Evolutionary conservation across 2,329 filamentous ascomycete genomes (phyloP).

Genomic region (Xylaria sp.): DNA sequence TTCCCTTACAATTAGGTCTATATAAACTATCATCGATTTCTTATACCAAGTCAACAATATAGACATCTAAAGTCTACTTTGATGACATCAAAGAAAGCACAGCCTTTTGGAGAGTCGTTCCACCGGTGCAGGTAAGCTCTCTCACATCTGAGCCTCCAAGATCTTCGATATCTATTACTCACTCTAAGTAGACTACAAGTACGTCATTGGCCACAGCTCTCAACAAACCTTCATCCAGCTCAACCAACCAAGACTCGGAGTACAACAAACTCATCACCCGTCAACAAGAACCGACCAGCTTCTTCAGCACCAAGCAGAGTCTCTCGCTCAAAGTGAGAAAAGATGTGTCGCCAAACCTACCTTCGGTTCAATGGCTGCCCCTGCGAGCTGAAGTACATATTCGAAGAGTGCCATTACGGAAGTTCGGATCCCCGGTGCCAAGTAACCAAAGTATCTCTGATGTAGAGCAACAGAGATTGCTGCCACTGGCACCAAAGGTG

Average conservation of each 20-base stretch:
- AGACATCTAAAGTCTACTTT: neutral
- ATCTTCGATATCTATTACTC: neutral
- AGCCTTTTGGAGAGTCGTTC: neutral
- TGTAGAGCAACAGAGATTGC: constrained; percentile 38
- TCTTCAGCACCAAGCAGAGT: neutral
- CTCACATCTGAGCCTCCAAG: neutral
- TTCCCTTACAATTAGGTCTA: neutral
- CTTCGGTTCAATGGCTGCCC: constrained; percentile 38
- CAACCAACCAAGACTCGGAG: too few relatives aligned
- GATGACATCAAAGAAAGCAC: neutral
- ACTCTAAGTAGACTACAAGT: neutral
- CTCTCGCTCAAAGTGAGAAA: neutral
- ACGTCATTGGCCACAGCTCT: neutral
- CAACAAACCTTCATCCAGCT: neutral
- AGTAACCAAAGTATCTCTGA: constrained; percentile 30
- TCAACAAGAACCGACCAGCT: neutral
- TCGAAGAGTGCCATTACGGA: constrained; percentile 39
- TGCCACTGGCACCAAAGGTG: constrained; percentile 37
- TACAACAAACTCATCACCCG: neutral
- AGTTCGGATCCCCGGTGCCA: constrained; percentile 36
- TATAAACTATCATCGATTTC: neutral
- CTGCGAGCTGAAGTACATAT: constrained; percentile 40
- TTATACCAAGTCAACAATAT: neutral
- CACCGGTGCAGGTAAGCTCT: neutral
- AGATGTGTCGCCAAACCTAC: constrained; percentile 42